phyloP scores from a whole-genome alignment of 2,329 filamentous ascomycete species.

The Lecanicillium sp. region DNA sequence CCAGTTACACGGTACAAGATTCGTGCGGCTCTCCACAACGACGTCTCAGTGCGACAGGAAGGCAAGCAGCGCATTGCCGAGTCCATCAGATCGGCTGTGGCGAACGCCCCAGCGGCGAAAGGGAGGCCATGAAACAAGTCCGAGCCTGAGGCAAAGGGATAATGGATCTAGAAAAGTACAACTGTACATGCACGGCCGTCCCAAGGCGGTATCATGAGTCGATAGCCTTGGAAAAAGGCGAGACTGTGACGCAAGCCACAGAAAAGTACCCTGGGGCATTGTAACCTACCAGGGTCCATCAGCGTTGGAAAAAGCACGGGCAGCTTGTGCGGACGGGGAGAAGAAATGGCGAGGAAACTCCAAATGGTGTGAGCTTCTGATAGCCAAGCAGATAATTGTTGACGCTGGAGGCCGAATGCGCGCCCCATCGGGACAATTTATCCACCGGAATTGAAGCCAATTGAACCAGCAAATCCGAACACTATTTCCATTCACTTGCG shows the following conservation, averaged over 20 bases:
- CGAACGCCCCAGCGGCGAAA: not conserved
- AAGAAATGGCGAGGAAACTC: not conserved
- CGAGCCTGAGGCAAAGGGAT: not conserved
- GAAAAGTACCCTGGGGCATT: too few relatives aligned
- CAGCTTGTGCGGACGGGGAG: constrained; percentile 5
- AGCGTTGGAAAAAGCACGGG: constrained; percentile 3
- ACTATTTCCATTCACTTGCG: too few relatives aligned
- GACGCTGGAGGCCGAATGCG: too few relatives aligned
- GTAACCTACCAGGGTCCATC: constrained; percentile 2
- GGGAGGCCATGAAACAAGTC: not conserved
- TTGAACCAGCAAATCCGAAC: too few relatives aligned
- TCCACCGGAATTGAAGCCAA: too few relatives aligned
- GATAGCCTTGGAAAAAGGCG: too few relatives aligned
- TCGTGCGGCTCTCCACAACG: constrained; percentile 46
- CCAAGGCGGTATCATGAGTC: too few relatives aligned
- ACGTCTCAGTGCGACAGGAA: constrained; percentile 38
- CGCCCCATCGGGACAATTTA: too few relatives aligned
- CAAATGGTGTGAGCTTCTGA: not conserved
- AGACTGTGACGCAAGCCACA: too few relatives aligned
- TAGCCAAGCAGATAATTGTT: not conserved
- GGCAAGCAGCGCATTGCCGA: constrained; percentile 36
- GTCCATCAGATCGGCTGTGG: constrained; percentile 25
- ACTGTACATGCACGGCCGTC: not conserved
- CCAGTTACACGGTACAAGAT: constrained; percentile 35
- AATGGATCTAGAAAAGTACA: not conserved